Percentiles rank a stretch among this genome's conserved stretches.
Evolutionary conservation across 1,139 yeast species (phyloP).

Genomic region (Pichia sp.): DNA sequence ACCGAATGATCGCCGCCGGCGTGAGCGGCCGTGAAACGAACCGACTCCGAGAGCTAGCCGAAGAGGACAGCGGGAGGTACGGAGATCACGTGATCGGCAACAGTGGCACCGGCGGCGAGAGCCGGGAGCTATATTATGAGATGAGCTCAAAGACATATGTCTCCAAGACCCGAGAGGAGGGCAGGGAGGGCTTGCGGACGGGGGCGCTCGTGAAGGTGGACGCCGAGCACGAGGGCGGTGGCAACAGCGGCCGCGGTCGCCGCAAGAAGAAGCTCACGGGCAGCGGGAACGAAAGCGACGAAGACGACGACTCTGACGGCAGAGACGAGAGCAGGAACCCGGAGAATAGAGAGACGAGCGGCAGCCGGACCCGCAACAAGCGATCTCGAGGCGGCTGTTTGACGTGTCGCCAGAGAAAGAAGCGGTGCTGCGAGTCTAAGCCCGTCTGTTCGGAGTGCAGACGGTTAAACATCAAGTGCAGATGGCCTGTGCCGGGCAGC

Average conservation of each 20-base stretch:
- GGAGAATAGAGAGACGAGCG: neutral
- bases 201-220: slow-evolving; percentile 3
- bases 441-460: slow-evolving; percentile 61
- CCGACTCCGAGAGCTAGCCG: neutral
- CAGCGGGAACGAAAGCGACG: slow-evolving; percentile 1
- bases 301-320: neutral
- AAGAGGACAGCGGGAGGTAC: neutral
- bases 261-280: neutral
- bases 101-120: neutral
- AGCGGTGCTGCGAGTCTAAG: slow-evolving; percentile 62
- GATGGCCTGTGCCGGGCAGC: slow-evolving; percentile 49
- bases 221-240: neutral
- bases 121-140: slow-evolving; percentile 7
- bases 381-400: slow-evolving; percentile 60
- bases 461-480: slow-evolving; percentile 51
- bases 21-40: neutral
- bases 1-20: neutral
- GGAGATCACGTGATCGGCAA: neutral
- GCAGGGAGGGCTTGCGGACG: slow-evolving; percentile 1
- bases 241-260: neutral
- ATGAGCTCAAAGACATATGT: slow-evolving; percentile 4
- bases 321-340: neutral
- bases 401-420: slow-evolving; percentile 67
- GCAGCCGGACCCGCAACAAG: slow-evolving; percentile 18
- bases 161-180: slow-evolving; percentile 2